phyloP scores from a whole-genome alignment of 805 yeast genomes.

The Ogataea paraovalis region DNA sequence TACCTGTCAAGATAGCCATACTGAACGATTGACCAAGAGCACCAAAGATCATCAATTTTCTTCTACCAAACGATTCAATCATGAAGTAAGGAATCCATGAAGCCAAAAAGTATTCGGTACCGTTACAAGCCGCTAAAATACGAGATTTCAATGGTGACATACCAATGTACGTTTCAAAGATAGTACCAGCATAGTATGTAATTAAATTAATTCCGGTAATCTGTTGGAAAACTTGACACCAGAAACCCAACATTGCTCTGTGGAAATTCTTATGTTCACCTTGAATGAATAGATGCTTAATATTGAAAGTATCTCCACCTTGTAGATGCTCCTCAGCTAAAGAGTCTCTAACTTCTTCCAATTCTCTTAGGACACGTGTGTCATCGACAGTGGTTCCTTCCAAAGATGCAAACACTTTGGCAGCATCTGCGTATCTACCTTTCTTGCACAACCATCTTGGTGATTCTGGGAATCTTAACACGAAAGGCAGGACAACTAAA shows the following conservation, averaged over 20 bases:
- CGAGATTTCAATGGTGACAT: constrained; percentile 39
- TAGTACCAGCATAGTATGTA: constrained; percentile 55
- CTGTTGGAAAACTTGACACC: constrained; percentile 46
- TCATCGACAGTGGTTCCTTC: constrained; percentile 27
- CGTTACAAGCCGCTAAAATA: constrained; percentile 41
- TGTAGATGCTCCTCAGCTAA: constrained; percentile 17
- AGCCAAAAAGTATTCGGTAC: constrained; percentile 27
- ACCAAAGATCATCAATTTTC: constrained; percentile 32
- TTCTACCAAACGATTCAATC: constrained; percentile 43
- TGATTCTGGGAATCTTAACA: constrained; percentile 35
- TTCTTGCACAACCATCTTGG: constrained; percentile 41
- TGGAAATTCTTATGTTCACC: constrained; percentile 46
- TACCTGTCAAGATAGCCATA: constrained; percentile 43
- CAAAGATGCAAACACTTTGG: constrained; percentile 37
- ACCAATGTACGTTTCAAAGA: constrained; percentile 45
- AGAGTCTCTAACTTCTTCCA: constrained; percentile 19
- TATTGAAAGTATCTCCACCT: constrained; percentile 25
- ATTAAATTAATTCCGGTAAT: constrained; percentile 55
- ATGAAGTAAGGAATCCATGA: constrained; percentile 41
- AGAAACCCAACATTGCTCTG: constrained; percentile 40
- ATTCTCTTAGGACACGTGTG: constrained; percentile 9
- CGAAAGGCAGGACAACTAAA: constrained; percentile 11
- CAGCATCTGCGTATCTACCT: constrained; percentile 41
- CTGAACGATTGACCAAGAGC: constrained; percentile 38
- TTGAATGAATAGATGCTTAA: constrained; percentile 32